Base-by-base conservation (phyloP, 495 filamentous ascomycete genomes). In the Platismatia glauca region DNA sequence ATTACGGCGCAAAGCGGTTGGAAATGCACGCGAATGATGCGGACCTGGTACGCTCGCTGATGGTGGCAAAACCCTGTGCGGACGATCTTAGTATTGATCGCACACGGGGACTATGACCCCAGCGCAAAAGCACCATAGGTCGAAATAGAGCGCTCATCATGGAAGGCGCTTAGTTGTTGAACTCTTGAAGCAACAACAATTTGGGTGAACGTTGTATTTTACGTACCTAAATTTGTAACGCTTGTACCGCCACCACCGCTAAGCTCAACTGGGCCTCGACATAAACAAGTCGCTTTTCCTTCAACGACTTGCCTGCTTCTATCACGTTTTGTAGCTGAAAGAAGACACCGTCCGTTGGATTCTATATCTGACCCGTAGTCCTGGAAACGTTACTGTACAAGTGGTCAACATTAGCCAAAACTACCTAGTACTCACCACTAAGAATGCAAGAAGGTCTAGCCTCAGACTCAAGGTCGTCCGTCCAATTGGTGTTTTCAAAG, bases 1-100 rank as follows among this genome's bases (percentile, higher is more conserved):
- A 15, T 62, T 50, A 13, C 18, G 27, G 37, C 1, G 39, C 31
- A 13, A 48, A 61, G 67, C n/a, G n/a, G 41, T 6, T 50, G 18
- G 46, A 31, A 7, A 24, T 57, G 4, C 37, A 43, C 35, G n/a
- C 18, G 35, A 24, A 50, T 39, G 22, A 31, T 50, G 27, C 71
- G 43, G 74, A 80, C 80, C 74, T 72, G 27, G 46, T 20, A 55
- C 24, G 55, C 50, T 76, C 72, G 18, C 76, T 74, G 46, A 81
- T 74, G n/a, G 79, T 80, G 43, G 80, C 79, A 50, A 83, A 71
- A 6, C 52, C 52, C 20, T 52, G 60, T 18, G 34, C 20, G 35
- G 39, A 33, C 18, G 39, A 33, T 7, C 12, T 72, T 68, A 66
- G 24, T 7, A 67, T 33, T 15, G 57, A 63, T 39, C 70, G 63